Conservation (phyloP, 495 filamentous ascomycete species). For the Xylaria longipes region DNA sequence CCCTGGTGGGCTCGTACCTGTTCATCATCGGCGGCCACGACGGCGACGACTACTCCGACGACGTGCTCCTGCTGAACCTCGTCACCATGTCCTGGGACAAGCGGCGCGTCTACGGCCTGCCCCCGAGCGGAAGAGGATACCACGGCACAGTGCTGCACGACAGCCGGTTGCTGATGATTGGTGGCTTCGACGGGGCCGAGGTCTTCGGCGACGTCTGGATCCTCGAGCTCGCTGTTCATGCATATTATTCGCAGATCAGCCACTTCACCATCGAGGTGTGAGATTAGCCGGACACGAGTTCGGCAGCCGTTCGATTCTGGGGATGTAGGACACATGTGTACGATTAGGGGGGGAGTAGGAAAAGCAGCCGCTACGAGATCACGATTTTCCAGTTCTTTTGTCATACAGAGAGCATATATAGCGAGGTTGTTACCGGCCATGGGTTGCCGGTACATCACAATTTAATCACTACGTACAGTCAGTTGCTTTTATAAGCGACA, state of each 20-base stretch:
- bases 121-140: constrained; percentile 66
- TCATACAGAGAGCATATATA: constrained; percentile 15
- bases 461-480: constrained; percentile 10
- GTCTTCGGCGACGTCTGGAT: constrained; percentile 70
- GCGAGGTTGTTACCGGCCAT: neutral
- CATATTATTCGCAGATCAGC: constrained; percentile 72
- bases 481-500: constrained; percentile 4
- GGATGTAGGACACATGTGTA: constrained; percentile 2
- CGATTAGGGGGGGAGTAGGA: constrained; percentile 5
- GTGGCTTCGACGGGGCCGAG: constrained; percentile 68
- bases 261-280: constrained; percentile 71
- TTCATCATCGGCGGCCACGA: constrained; percentile 72
- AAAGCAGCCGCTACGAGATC: constrained; percentile 23
- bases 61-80: constrained; percentile 68
- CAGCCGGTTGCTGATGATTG: constrained; percentile 63
- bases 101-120: constrained; percentile 65
- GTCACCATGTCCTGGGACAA: constrained; percentile 73
- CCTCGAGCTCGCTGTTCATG: constrained; percentile 67
- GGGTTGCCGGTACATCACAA: neutral
- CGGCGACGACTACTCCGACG: constrained; percentile 69
- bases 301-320: neutral
- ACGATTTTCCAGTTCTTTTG: constrained; percentile 5
- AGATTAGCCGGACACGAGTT: constrained; percentile 3
- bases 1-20: constrained; percentile 69
- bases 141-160: constrained; percentile 69